Conservation (phyloP, 768 basidiomycete genomes). For the Pluteus cervinus region DNA sequence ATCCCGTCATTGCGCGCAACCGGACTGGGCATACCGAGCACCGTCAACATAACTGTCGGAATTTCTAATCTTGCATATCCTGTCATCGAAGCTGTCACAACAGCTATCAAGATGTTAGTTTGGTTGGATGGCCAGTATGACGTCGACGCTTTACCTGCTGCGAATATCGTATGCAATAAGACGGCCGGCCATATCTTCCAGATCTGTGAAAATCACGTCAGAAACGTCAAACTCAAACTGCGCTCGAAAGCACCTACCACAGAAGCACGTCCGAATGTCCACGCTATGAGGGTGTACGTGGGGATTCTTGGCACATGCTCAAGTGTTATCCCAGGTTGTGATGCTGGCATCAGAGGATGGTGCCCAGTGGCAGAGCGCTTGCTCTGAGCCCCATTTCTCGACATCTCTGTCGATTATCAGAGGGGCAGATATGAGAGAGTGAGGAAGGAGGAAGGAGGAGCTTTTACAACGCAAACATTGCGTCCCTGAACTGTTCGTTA, state of each 20-base stretch:
- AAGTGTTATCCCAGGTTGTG: too few relatives aligned
- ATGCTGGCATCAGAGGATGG: too few relatives aligned
- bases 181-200: constrained; percentile 68
- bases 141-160: constrained; percentile 30
- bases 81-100: constrained; percentile 37
- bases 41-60: constrained; percentile 53
- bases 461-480: too few relatives aligned
- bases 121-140: neutral
- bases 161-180: constrained; percentile 53
- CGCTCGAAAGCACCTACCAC: constrained; percentile 27
- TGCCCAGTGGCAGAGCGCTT: too few relatives aligned
- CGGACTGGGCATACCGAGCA: constrained; percentile 37
- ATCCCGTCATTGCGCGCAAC: neutral
- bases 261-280: constrained; percentile 38
- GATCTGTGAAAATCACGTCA: constrained; percentile 23
- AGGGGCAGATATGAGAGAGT: too few relatives aligned
- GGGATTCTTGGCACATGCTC: too few relatives aligned
- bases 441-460: too few relatives aligned
- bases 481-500: too few relatives aligned
- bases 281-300: constrained; percentile 16
- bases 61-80: constrained; percentile 35
- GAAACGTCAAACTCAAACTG: neutral
- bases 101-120: constrained; percentile 19
- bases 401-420: too few relatives aligned
- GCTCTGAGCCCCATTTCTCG: too few relatives aligned